Percentiles rank a stretch among this genome's conserved stretches.
Evolutionary conservation across 768 basidiomycete genomes (phyloP).

Genomic region (Boletus vinaceobasis): DNA sequence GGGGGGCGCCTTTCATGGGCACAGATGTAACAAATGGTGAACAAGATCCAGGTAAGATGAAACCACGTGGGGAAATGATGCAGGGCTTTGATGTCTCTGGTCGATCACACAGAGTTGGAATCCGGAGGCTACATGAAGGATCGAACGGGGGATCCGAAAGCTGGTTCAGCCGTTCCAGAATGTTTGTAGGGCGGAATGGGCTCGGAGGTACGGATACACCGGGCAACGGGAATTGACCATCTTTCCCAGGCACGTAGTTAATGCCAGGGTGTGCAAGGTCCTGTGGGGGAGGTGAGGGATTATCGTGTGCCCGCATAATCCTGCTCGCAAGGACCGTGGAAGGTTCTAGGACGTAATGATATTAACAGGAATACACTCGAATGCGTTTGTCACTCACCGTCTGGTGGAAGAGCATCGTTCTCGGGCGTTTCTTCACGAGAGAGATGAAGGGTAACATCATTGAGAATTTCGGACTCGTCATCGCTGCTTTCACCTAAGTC

Average conservation of each 20-base stretch:
- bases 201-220: conserved; percentile 25
- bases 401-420: conserved; percentile 41
- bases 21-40: conserved; percentile 23
- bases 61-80: conserved; percentile 26
- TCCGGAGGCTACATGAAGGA: not conserved
- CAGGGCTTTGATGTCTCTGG: not conserved
- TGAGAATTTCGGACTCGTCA: conserved; percentile 30
- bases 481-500: conserved; percentile 25
- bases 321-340: conserved; percentile 62
- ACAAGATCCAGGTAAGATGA: conserved; percentile 44
- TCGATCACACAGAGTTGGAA: conserved; percentile 1
- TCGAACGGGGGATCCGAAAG: conserved; percentile 5
- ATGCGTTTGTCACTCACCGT: conserved; percentile 33
- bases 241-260: conserved; percentile 16
- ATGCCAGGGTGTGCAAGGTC: conserved; percentile 15
- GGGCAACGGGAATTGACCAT: conserved; percentile 14
- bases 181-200: conserved; percentile 32
- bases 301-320: conserved; percentile 67
- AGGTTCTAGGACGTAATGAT: conserved; percentile 46
- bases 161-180: conserved; percentile 27
- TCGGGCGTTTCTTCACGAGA: conserved; percentile 50
- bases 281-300: conserved; percentile 67
- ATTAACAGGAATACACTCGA: conserved; percentile 4
- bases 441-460: conserved; percentile 22
- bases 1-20: not conserved